Evolutionary conservation across 257 asterid genomes (phyloP).

Genomic region (Anisodus tanguticus): DNA sequence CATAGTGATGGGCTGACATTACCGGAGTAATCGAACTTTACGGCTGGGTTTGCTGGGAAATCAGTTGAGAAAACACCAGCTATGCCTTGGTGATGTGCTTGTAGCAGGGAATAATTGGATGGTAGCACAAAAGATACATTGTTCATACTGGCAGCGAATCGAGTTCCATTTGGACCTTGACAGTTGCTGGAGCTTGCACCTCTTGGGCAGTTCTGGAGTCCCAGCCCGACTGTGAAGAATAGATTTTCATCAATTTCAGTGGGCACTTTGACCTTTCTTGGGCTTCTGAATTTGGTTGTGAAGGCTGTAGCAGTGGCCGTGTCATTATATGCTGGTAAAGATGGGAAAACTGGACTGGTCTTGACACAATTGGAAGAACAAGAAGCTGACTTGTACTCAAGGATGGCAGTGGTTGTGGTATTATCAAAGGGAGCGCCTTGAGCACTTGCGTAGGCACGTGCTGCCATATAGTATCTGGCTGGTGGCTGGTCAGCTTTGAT

Average conservation of each 20-base stretch:
- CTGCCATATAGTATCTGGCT: conserved; percentile 71
- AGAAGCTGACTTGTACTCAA: conserved; percentile 55
- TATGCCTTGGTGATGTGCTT: conserved; percentile 70
- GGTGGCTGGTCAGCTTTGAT: conserved; percentile 75
- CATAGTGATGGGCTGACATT: conserved; percentile 75
- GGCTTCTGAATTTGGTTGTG: conserved; percentile 68
- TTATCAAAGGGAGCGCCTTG: conserved; percentile 83
- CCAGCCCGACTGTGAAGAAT: conserved; percentile 73
- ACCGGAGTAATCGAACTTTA: conserved; percentile 73
- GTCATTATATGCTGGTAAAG: conserved; percentile 74
- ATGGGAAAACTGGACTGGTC: conserved; percentile 50
- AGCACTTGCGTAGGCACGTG: conserved; percentile 86
- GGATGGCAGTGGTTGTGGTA: conserved; percentile 92
- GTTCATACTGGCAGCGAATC: conserved; percentile 92
- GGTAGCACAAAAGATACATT: conserved; percentile 84
- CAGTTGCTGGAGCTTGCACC: conserved; percentile 54
- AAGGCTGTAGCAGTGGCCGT: conserved; percentile 76
- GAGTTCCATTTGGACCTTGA: conserved; percentile 89
- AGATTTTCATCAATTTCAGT: conserved; percentile 66
- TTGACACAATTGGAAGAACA: conserved; percentile 52
- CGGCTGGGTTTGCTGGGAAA: conserved; percentile 70
- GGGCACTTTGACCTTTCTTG: conserved; percentile 55
- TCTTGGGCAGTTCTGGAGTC: conserved; percentile 63
- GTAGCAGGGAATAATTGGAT: conserved; percentile 67
- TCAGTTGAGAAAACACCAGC: conserved; percentile 82